Base-by-base conservation (phyloP, 2,329 filamentous ascomycete species). In the Cladobotryum protrusum region DNA sequence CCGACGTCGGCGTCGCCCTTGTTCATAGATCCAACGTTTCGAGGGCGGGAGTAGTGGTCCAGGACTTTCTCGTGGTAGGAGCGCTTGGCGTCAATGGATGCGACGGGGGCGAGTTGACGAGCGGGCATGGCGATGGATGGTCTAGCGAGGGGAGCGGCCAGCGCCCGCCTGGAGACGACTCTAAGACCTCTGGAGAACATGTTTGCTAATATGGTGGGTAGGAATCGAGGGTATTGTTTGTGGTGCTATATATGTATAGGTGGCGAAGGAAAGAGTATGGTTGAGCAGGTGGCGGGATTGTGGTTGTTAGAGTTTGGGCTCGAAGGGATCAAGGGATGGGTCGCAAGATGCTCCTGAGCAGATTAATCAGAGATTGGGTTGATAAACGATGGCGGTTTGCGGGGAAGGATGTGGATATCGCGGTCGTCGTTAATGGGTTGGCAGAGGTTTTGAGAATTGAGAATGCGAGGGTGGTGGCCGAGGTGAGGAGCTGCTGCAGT, bases 1-100 rank as follows among this genome's bases (percentile, higher is more conserved):
- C 91, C 91, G 54, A 96, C 91, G 57, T 93, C 87, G 49, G 72
- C 68, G 58, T 93, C 89, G 55, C 81, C 81, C 77, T 95, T 95
- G 68, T 77, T 71, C 65, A 80, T 72, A 52, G 77, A 78, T 48
- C 77, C 77, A 53, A 78, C 76, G 57, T 79, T 79, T 52, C 77
- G 76, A 41, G 75, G 75, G 49, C 72, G 72, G 42, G 74, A 75
- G 64, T 77, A 77, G 64, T 76, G 73, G 64, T 72, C 70, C 47
- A 73, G 67, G 45, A 73, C 75, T 66, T 78, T 78, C 65, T 78
- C 75, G 62, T 78, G 75, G 59, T 78, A 78, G 29, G 69, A 70
- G 36, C 75, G 69, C 47, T 66, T 69, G 48, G 72, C 65, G 45
- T 69, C 64, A 56, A 69, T 62, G 43, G 73, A 60, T 36, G 63